Percentiles rank a stretch among this genome's conserved stretches.
Evolutionary conservation across 2,329 filamentous ascomycete species (phyloP).

Genomic region (Fusarium marasasianum): DNA sequence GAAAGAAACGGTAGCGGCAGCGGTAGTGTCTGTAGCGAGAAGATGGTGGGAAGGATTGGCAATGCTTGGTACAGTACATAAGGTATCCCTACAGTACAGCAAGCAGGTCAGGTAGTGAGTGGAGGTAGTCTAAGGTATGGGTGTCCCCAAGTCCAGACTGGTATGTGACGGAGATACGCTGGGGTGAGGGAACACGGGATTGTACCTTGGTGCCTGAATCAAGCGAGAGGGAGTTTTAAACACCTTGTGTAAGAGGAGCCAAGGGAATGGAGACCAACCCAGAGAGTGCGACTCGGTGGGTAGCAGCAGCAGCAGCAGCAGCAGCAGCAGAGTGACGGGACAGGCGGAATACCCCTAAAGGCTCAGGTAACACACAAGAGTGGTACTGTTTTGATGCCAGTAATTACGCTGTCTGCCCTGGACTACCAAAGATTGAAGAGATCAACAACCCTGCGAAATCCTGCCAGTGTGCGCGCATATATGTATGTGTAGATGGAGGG

Average conservation of each 20-base stretch:
- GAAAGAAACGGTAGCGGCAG: constrained; percentile 32
- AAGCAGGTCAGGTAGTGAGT: background rate
- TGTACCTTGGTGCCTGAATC: constrained; percentile 31
- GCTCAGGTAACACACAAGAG: constrained; percentile 1
- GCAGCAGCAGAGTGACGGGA: constrained; percentile 2
- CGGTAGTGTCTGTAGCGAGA: constrained; percentile 31
- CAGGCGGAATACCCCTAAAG: constrained; percentile 14
- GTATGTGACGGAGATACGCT: constrained; percentile 31
- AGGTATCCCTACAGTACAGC: background rate
- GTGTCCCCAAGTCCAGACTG: constrained; percentile 25
- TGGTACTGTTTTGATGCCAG: background rate
- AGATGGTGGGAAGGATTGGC: constrained; percentile 24
- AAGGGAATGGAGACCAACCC: constrained; percentile 8
- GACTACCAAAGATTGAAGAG: background rate
- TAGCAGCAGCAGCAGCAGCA: constrained; percentile 4
- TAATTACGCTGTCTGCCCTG: constrained; percentile 1
- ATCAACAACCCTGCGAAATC: constrained; percentile 7
- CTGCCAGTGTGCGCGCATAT: constrained; percentile 18
- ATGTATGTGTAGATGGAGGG: constrained; percentile 6
- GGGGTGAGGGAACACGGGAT: constrained; percentile 22
- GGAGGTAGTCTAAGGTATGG: constrained; percentile 14
- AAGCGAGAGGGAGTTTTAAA: constrained; percentile 28
- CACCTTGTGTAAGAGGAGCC: constrained; percentile 22
- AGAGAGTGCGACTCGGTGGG: constrained; percentile 13
- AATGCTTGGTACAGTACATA: constrained; percentile 6